Evolutionary conservation across 257 asterid genomes (phyloP), one percentile per base, ranked within the genome.

Genomic region (Ilex aquifolium): DNA sequence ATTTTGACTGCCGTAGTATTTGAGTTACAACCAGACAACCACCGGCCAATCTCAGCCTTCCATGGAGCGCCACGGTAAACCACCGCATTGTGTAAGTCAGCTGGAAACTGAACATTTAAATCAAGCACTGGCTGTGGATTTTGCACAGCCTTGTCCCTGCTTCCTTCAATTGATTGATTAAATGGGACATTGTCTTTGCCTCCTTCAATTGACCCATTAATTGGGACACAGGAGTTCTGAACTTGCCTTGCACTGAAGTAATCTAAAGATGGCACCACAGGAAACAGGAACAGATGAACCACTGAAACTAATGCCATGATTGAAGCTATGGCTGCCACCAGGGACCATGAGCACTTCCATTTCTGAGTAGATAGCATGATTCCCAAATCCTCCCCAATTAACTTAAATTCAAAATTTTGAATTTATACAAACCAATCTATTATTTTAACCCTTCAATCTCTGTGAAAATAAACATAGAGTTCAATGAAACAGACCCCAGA

Each of bases 321-420:
- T 44, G 88, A 85, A 78, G 88, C 95, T 63, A 80, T 67, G 15
- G 80, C 63, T 42, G 83, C 86, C 63, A 73, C 81, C 39, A 81
- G 80, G 80, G 96, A 85, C 95, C 91, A 87, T 77, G 97, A 85
- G 69, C 81, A 76, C 86, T 77, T 87, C 88, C 95, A 81, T 83
- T 85, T 91, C 86, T 80, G 93, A 78, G 75, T 64, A 80, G 83
- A 72, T 67, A 70, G 70, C 98, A 88, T 91, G 83, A 85, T 81
- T 83, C 83, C 86, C 32, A 50, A 29, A 13, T 30, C 65, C 71
- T 40, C 58, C 77, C 67, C 9, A 52, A 14, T 36, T 16, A 48
- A 59, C 16, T 58, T 67, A 56, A 46, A 57, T 49, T 32, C 68
- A 61, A 65, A 60, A 49, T 53, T 27, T 46, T 50, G 36, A 56